Conservation (phyloP, 164 flowering plant genomes). For the Annona squamosa region DNA sequence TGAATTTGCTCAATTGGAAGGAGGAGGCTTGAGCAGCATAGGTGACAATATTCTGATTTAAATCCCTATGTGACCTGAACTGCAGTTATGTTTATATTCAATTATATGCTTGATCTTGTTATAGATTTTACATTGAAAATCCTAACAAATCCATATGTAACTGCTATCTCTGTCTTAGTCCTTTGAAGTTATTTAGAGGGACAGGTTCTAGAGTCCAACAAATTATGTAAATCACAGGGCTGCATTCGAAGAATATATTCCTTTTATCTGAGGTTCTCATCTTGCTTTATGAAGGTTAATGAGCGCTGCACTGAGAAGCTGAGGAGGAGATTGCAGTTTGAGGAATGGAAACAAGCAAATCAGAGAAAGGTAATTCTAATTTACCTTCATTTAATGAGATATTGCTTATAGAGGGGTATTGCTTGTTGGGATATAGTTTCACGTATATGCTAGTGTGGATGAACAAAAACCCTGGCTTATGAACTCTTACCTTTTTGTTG, state of each 20-base stretch:
- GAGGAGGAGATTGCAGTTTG: slow-evolving; percentile 55
- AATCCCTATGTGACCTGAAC: not conserved
- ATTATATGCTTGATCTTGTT: not conserved
- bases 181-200: not conserved
- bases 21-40: not conserved
- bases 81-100: not conserved
- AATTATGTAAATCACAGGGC: not conserved
- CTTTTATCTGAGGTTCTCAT: not conserved
- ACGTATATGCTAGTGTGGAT: not conserved
- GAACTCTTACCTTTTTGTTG: not conserved
- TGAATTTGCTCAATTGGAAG: not conserved
- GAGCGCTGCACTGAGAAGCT: slow-evolving; percentile 51
- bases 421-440: not conserved
- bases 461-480: not conserved
- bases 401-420: too few species aligned
- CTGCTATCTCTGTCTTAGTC: not conserved
- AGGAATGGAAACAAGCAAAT: slow-evolving; percentile 65
- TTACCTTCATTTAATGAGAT: too few species aligned
- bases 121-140: not conserved
- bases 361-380: slow-evolving; percentile 56
- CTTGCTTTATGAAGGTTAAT: slow-evolving; percentile 51
- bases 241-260: not conserved
- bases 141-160: not conserved
- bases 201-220: not conserved
- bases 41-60: not conserved